These are phyloP conservation scores for Incumbomyces delicatus DNA, from an alignment of 2,329 filamentous ascomycete species.

Conservation along the genomic window DNA sequence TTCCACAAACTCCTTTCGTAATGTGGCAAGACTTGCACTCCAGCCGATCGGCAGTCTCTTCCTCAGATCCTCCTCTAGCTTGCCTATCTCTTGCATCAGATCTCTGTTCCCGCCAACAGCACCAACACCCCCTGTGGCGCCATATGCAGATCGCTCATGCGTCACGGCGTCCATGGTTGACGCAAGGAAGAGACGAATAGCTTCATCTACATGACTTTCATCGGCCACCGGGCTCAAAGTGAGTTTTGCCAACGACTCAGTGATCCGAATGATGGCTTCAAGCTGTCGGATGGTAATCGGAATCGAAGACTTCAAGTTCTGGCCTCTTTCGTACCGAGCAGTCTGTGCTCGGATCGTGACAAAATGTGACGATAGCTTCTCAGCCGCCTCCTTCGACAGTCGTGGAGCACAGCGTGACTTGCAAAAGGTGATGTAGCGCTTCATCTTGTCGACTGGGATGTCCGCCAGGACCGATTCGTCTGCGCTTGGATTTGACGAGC, in stretches of 20 bases:
- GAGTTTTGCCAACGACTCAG: constrained; percentile 88
- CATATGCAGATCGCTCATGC: constrained; percentile 62
- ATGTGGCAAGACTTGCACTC: constrained; percentile 79
- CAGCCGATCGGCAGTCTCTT: constrained; percentile 85
- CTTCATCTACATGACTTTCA: constrained; percentile 90
- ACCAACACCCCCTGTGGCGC: constrained; percentile 3
- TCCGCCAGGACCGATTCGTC: constrained; percentile 80
- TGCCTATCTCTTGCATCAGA: constrained; percentile 77
- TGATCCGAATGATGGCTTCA: constrained; percentile 94
- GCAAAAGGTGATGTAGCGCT: constrained; percentile 93
- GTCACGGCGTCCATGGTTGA: constrained; percentile 97
- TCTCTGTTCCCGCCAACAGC: constrained; percentile 58
- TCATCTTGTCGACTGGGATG: constrained; percentile 93
- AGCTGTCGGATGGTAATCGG: constrained; percentile 96
- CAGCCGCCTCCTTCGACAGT: constrained; percentile 78
- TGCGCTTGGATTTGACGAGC: constrained; percentile 41
- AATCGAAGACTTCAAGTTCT: constrained; percentile 83
- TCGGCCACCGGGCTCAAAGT: constrained; percentile 76
- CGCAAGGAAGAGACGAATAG: constrained; percentile 90
- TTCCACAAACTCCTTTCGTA: constrained; percentile 85
- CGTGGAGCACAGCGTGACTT: constrained; percentile 88
- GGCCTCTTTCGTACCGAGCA: constrained; percentile 78
- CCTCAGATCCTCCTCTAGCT: constrained; percentile 81
- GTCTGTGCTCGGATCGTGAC: constrained; percentile 93
- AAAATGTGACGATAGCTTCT: constrained; percentile 94